These are phyloP conservation scores for Schwanniomyces pseudopolymorphus DNA, from an alignment of 805 yeast species.

Conservation along the genomic window DNA sequence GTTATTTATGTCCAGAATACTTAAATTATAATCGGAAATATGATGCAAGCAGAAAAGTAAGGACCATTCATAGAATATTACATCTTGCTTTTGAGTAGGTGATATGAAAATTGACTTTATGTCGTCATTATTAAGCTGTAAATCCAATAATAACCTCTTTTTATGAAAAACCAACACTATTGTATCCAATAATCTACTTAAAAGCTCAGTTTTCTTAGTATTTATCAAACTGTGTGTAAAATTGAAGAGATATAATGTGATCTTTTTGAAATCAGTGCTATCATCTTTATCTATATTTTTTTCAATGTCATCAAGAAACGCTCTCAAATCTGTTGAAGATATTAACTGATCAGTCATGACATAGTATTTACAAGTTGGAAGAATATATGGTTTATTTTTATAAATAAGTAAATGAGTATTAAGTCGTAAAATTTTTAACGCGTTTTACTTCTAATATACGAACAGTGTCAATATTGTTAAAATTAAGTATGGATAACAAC, in stretches of 20 bases:
- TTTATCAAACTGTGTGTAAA: slow-evolving; percentile 24
- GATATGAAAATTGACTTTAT: slow-evolving; percentile 1
- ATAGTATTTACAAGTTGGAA: background rate
- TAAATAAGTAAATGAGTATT: background rate
- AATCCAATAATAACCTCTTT: slow-evolving; percentile 23
- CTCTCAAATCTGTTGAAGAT: slow-evolving; percentile 24
- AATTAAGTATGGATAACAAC: background rate
- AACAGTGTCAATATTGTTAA: too few species aligned
- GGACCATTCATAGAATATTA: slow-evolving; percentile 30
- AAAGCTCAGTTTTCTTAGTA: slow-evolving; percentile 11
- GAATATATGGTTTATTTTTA: too few species aligned
- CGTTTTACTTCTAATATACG: background rate
- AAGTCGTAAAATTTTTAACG: background rate
- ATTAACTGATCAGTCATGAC: slow-evolving; percentile 16
- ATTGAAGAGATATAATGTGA: slow-evolving; percentile 31
- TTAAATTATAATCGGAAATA: slow-evolving; percentile 16
- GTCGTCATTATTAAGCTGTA: slow-evolving; percentile 14
- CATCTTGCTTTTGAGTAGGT: background rate
- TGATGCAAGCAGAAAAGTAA: slow-evolving; percentile 25
- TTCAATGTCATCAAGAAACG: slow-evolving; percentile 35
- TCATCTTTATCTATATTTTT: slow-evolving; percentile 28
- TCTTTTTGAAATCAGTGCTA: slow-evolving; percentile 34
- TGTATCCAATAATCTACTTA: slow-evolving; percentile 23
- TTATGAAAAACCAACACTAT: slow-evolving; percentile 35
- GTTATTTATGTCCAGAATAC: slow-evolving; percentile 14